phyloP scores from a whole-genome alignment of 306 rosid species.

The Oemleria cerasiformis region DNA sequence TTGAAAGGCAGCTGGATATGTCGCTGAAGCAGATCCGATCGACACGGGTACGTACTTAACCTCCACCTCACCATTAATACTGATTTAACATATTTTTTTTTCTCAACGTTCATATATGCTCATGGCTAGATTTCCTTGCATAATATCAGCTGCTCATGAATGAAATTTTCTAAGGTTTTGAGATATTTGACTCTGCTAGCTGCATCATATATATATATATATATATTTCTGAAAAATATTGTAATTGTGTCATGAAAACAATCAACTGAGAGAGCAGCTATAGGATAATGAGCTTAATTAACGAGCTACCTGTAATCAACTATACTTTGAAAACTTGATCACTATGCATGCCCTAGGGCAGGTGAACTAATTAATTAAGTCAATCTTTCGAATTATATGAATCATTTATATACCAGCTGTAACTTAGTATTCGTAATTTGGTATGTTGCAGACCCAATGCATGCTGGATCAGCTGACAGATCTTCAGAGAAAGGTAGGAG shows the following conservation, averaged over 20 bases:
- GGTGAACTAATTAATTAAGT: no score
- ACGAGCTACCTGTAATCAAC: no score
- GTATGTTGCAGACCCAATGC: conserved; percentile 59
- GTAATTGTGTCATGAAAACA: no score
- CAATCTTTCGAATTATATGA: no score
- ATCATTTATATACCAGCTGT: no score
- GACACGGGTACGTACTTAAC: conserved; percentile 55
- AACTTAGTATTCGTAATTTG: neutral
- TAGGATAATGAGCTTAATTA: no score
- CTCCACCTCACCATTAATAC: neutral
- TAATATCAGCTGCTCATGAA: neutral
- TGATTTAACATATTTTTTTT: neutral
- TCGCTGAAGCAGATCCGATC: conserved; percentile 93
- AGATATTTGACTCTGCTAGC: neutral
- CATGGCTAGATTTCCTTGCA: no score
- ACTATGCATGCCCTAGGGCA: no score
- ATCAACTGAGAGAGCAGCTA: no score
- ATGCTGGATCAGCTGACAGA: conserved; percentile 91
- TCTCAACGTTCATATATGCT: neutral
- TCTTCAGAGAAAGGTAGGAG: conserved; percentile 81
- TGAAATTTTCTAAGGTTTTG: neutral
- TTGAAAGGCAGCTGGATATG: conserved; percentile 91
- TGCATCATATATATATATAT: no score
- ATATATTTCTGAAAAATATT: no score
- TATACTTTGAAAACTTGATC: no score